Base-by-base conservation (phyloP, 2,329 filamentous ascomycete species). In the Emydomyces testavorans region DNA sequence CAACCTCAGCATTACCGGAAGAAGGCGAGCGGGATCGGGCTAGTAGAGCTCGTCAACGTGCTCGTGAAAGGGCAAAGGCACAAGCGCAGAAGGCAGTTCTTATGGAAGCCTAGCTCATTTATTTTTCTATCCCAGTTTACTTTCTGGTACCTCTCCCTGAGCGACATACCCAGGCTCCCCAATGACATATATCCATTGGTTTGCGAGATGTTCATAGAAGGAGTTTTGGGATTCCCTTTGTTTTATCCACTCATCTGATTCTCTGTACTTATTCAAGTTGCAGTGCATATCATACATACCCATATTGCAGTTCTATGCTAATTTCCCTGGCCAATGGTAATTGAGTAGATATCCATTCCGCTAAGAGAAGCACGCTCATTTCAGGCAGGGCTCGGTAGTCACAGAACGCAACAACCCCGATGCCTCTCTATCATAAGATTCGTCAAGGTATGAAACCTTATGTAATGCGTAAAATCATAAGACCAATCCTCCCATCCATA, bases 1-100 rank as follows among this genome's bases (percentile, higher is more conserved):
- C 69, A 11, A 59, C 56, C n/a, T 55, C 61, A 3, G 53, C 57
- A 26, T 54, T 64, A 5, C 59, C 59, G 18, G 59, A 58, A 47
- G 56, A 60, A 18, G 29, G 54, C 11, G 59, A 62, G 49, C 45
- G 54, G 32, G 57, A 60, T 18, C 59, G 57, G 49, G 52, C 56
- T 18, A 55, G 61, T 48, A 61, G 56, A 42, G 59, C 58, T 50
- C 63, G 58, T 47, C 58, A 57, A 46, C 58, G 62, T 51, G 60
- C 61, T 20, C 62, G 60, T 54, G 61, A 60, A 26, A 64, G 60
- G 55, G 59, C 52, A 10, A 57, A 55, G 46, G 58, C 58, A 29
- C 43, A 32, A 34, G 45, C 23, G 8, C 24, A 44, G 29, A 44
- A 42, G 15, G 35, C 51, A 16, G 47, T 54, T 52, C 53, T 40